Evolutionary conservation across 352 stramenopile genomes (phyloP).

Genomic region (Globisporangium emineosum): DNA sequence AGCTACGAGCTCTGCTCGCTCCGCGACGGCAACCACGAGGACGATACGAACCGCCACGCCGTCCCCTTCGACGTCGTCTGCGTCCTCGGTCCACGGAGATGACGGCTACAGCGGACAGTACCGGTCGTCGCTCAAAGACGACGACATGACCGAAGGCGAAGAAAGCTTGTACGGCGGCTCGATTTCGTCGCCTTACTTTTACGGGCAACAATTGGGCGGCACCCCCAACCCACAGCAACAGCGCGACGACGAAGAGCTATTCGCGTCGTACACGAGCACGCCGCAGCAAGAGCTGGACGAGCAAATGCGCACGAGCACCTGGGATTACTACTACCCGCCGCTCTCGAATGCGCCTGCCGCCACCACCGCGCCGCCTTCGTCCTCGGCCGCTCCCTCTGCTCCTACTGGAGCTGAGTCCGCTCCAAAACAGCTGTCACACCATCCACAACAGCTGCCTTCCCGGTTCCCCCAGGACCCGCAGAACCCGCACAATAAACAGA

Average conservation of each 20-base stretch:
- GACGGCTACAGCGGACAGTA: slow-evolving; percentile 11
- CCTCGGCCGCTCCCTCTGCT: neutral
- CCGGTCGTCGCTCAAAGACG: slow-evolving; percentile 17
- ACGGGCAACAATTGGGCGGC: slow-evolving; percentile 14
- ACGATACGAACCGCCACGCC: neutral
- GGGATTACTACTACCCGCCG: slow-evolving; percentile 46
- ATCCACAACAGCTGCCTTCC: slow-evolving; percentile 17
- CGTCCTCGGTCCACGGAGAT: slow-evolving; percentile 11
- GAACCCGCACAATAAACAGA: neutral
- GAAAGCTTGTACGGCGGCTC: slow-evolving; percentile 19
- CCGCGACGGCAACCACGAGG: neutral
- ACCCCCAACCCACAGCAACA: slow-evolving; percentile 11
- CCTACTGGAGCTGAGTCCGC: slow-evolving; percentile 1
- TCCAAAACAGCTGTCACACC: slow-evolving; percentile 10
- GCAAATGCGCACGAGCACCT: slow-evolving; percentile 20
- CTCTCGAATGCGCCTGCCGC: slow-evolving; percentile 3
- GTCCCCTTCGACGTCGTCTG: slow-evolving; percentile 16
- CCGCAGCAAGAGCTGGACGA: slow-evolving; percentile 35
- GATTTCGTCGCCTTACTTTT: slow-evolving; percentile 21
- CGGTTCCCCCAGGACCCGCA: slow-evolving; percentile 18
- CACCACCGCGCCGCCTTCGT: neutral
- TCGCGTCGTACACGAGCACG: slow-evolving; percentile 34
- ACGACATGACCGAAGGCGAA: slow-evolving; percentile 19
- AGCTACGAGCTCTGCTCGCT: neutral
- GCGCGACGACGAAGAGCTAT: slow-evolving; percentile 55